phyloP scores from a whole-genome alignment of 805 yeast genomes.

The Candida oleophila region DNA sequence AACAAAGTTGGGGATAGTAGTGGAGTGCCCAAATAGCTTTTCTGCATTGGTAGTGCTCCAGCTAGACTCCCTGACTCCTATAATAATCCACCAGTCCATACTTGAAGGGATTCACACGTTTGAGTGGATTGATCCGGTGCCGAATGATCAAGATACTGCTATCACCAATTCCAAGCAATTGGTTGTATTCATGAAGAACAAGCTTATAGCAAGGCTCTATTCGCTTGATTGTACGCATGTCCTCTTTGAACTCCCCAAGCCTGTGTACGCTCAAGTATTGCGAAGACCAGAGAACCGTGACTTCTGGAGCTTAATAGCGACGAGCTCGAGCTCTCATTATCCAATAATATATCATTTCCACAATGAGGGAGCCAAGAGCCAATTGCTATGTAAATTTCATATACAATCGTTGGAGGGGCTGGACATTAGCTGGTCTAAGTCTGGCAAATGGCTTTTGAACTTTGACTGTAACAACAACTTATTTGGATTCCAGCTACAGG shows the following conservation, averaged over 20 bases:
- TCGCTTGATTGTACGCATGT: slow-evolving; percentile 36
- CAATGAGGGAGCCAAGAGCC: slow-evolving; percentile 33
- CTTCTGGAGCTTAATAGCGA: slow-evolving; percentile 30
- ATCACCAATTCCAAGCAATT: slow-evolving; percentile 34
- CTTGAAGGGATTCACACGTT: slow-evolving; percentile 29
- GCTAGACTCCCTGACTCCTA: slow-evolving; percentile 17
- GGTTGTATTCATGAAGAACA: slow-evolving; percentile 25
- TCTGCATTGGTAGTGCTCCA: background rate
- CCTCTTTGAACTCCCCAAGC: slow-evolving; percentile 32
- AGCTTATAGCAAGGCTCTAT: slow-evolving; percentile 30
- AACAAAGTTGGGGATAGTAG: slow-evolving; percentile 31
- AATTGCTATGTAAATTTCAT: slow-evolving; percentile 19
- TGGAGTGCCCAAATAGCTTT: slow-evolving; percentile 10
- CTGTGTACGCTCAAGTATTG: slow-evolving; percentile 18
- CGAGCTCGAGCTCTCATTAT: slow-evolving; percentile 11
- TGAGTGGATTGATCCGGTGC: slow-evolving; percentile 33
- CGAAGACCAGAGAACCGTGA: slow-evolving; percentile 15
- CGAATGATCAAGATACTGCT: slow-evolving; percentile 20
- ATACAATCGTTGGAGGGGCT: slow-evolving; percentile 12
- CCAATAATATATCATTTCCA: slow-evolving; percentile 25
- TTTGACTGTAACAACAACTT: slow-evolving; percentile 22
- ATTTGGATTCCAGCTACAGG: slow-evolving; percentile 26
- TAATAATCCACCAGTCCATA: slow-evolving; percentile 28
- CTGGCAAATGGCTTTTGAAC: slow-evolving; percentile 34
- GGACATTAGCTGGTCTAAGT: slow-evolving; percentile 28